A percentile compares a stretch with the other conserved stretches of the same genome.
Conservation (phyloP, 805 yeast species). For the Candida jianshihensis region DNA sequence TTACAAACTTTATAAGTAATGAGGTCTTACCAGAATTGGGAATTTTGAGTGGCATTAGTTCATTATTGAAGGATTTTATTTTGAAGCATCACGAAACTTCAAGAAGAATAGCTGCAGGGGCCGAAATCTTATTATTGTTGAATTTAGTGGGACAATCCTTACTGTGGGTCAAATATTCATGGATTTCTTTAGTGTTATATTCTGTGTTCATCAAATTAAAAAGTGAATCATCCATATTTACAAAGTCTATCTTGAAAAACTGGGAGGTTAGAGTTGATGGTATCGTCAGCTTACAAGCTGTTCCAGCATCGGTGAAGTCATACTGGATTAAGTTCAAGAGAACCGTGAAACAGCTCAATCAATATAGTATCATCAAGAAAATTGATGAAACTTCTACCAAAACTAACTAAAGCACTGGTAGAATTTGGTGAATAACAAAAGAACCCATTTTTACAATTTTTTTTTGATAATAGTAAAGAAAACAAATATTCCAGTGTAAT, state of each 20-base stretch:
- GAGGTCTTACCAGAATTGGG: constrained; percentile 56
- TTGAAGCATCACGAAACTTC: constrained; percentile 50
- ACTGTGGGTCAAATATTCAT: constrained; percentile 55
- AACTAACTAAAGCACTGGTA: background rate
- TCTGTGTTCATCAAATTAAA: constrained; percentile 66
- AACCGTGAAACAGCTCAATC: constrained; percentile 8
- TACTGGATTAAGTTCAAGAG: constrained; percentile 44
- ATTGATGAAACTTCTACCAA: background rate
- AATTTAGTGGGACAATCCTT: constrained; percentile 46
- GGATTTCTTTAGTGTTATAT: constrained; percentile 49
- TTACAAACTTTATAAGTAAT: constrained; percentile 60
- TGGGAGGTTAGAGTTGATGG: constrained; percentile 65
- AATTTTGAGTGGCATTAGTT: constrained; percentile 19
- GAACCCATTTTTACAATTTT: too few species aligned
- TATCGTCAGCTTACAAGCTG: constrained; percentile 42
- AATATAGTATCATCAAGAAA: background rate
- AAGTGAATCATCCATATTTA: constrained; percentile 67
- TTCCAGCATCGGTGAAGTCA: constrained; percentile 43
- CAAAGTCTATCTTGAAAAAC: constrained; percentile 59
- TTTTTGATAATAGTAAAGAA: too few species aligned
- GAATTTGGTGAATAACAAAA: background rate
- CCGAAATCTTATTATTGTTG: constrained; percentile 41
- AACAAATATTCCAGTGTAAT: too few species aligned
- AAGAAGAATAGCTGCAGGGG: constrained; percentile 51
- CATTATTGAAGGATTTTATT: constrained; percentile 36